Percentiles rank a stretch among this genome's conserved stretches.
Conservation (phyloP, 352 stramenopile genomes). For the Phytophthora niederhauseri region DNA sequence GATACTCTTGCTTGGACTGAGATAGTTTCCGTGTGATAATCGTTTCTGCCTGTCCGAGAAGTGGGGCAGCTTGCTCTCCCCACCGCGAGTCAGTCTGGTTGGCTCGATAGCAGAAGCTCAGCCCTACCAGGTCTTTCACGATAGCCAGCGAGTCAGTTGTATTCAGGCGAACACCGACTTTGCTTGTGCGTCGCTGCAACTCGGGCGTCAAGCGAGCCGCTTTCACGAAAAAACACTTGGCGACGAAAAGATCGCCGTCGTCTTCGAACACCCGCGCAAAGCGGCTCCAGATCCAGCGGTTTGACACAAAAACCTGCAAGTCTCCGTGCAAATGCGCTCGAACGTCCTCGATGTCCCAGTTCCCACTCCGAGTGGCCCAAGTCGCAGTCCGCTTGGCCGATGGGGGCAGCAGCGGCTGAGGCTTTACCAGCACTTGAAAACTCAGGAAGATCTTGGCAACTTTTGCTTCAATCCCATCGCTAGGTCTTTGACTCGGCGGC, state of each 20-base stretch:
- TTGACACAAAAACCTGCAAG: constrained; percentile 50
- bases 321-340: constrained; percentile 54
- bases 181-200: constrained; percentile 25
- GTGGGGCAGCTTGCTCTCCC: constrained; percentile 20
- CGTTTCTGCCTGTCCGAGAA: constrained; percentile 27
- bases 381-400: constrained; percentile 12
- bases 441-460: constrained; percentile 29
- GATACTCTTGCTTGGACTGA: constrained; percentile 17
- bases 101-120: constrained; percentile 51
- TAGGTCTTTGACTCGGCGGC: neutral
- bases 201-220: constrained; percentile 29
- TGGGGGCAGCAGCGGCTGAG: constrained; percentile 6
- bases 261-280: constrained; percentile 44
- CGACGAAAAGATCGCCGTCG: constrained; percentile 54
- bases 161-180: constrained; percentile 19
- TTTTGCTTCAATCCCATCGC: neutral
- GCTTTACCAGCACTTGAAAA: constrained; percentile 42
- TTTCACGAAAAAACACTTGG: constrained; percentile 53
- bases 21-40: constrained; percentile 25
- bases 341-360: constrained; percentile 54
- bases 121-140: constrained; percentile 38
- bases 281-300: constrained; percentile 66
- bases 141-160: constrained; percentile 21
- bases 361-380: constrained; percentile 39
- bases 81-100: constrained; percentile 30